A percentile compares a stretch with the other conserved stretches of the same genome.
Conservation (phyloP, 305 asterid species). For the Fraxinus platypoda region DNA sequence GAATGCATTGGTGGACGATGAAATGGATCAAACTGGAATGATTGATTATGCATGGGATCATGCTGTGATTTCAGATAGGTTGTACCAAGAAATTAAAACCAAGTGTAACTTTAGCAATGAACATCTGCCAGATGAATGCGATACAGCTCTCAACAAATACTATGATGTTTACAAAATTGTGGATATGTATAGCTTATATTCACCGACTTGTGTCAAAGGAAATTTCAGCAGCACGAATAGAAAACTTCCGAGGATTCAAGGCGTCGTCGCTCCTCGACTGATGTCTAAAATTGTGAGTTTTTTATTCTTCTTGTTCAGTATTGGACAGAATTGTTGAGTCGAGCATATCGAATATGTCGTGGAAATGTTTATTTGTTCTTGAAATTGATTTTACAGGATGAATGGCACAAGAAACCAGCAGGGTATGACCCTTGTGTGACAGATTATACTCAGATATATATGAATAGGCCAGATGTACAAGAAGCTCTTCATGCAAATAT, state of each 20-base stretch:
- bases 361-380: neutral
- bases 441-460: slow-evolving; percentile 49
- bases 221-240: slow-evolving; percentile 23
- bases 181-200: slow-evolving; percentile 78
- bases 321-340: neutral
- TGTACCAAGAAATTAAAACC: slow-evolving; percentile 38
- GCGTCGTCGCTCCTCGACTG: slow-evolving; percentile 30
- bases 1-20: slow-evolving; percentile 73
- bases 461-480: slow-evolving; percentile 82
- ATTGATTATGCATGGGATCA: slow-evolving; percentile 85
- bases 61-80: slow-evolving; percentile 68
- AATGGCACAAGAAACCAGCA: slow-evolving; percentile 39
- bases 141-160: slow-evolving; percentile 36
- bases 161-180: slow-evolving; percentile 56
- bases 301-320: neutral
- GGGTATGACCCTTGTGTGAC: slow-evolving; percentile 82
- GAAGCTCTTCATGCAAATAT: slow-evolving; percentile 74
- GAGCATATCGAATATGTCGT: neutral
- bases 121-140: slow-evolving; percentile 32
- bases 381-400: slow-evolving; percentile 19
- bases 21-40: slow-evolving; percentile 68
- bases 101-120: slow-evolving; percentile 53
- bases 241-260: slow-evolving; percentile 21
- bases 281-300: slow-evolving; percentile 47
- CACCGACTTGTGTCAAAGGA: slow-evolving; percentile 45